Conservation (phyloP, 2,329 filamentous ascomycete genomes). For the Ilyonectria mors-panacis region DNA sequence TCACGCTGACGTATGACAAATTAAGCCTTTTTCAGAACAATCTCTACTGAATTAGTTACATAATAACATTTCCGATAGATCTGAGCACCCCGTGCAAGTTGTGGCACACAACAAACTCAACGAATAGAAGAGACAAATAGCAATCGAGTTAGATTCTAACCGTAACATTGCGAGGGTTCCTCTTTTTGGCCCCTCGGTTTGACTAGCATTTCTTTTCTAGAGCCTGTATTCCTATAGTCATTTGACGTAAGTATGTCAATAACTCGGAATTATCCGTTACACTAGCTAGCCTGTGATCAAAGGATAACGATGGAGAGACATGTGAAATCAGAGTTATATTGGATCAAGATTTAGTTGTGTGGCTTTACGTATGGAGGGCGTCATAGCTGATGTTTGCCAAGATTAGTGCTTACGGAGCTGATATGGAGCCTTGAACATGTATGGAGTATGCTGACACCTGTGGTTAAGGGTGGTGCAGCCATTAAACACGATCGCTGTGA, state of each 20-base stretch:
- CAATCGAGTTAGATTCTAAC: too few relatives aligned
- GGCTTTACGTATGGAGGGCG: neutral
- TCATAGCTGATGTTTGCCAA: neutral
- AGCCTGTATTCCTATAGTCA: neutral
- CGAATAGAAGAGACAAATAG: too few relatives aligned
- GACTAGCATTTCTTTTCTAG: too few relatives aligned
- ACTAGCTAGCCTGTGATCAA: neutral
- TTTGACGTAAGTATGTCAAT: neutral
- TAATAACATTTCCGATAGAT: too few relatives aligned
- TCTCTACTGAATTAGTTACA: too few relatives aligned
- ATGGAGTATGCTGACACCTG: neutral
- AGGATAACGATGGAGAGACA: neutral
- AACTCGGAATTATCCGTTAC: conserved; percentile 1
- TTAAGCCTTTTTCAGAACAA: too few relatives aligned
- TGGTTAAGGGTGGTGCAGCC: neutral
- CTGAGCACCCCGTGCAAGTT: too few relatives aligned
- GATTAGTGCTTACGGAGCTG: conserved; percentile 1
- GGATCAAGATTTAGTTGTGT: neutral
- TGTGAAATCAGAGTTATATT: conserved; percentile 2
- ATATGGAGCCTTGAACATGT: neutral
- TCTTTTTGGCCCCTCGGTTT: too few relatives aligned
- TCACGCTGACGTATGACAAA: too few relatives aligned
- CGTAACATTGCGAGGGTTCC: too few relatives aligned
- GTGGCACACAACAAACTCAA: too few relatives aligned
- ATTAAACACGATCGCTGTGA: neutral